These are phyloP conservation scores for Nicotiana paniculata DNA, from an alignment of 257 asterid genomes.

Conservation along the genomic window DNA sequence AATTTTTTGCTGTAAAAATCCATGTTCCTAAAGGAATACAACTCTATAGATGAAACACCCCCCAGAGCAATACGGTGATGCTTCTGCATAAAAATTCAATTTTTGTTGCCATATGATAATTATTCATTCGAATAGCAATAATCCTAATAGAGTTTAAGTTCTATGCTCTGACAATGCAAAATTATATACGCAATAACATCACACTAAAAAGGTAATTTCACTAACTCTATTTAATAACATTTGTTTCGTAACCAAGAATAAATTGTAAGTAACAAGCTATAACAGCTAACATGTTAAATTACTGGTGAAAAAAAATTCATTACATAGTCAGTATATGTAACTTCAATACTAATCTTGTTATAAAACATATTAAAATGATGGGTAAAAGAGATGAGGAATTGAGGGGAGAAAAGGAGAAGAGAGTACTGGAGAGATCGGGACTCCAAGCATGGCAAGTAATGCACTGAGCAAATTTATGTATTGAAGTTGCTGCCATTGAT, in stretches of 20 bases:
- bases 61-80: not conserved
- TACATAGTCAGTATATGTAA: no score
- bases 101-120: not conserved
- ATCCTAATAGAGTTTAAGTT: not conserved
- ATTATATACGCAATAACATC: no score
- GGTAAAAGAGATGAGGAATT: not conserved
- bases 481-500: slow-evolving; percentile 76
- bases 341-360: no score
- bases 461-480: slow-evolving; percentile 80
- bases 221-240: no score
- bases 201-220: no score
- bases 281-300: no score
- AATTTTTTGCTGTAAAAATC: not conserved
- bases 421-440: slow-evolving; percentile 77
- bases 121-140: not conserved
- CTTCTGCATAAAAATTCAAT: not conserved
- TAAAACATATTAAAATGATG: not conserved
- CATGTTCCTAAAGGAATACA: not conserved
- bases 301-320: no score
- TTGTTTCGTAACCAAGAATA: no score
- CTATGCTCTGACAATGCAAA: no score
- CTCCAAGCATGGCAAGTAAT: slow-evolving; percentile 97
- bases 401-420: not conserved
- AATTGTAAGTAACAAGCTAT: no score
- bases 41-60: not conserved